phyloP scores from a whole-genome alignment of 257 asterid species.

The Solanum virginianum region DNA sequence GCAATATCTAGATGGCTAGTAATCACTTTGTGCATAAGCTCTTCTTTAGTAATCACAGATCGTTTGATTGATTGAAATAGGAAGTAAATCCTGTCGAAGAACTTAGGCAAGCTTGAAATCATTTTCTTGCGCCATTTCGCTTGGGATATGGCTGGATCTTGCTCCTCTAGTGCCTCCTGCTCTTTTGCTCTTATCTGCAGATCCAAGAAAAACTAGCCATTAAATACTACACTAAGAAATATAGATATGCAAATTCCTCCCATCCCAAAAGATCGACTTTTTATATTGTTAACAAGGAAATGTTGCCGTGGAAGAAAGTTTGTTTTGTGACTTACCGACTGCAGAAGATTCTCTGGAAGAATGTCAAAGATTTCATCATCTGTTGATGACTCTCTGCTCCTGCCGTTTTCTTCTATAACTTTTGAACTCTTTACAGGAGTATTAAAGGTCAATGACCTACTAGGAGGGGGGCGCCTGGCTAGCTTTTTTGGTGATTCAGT shows the following conservation, averaged over 20 bases:
- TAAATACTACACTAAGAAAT: neutral
- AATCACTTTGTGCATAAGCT: slow-evolving; percentile 42
- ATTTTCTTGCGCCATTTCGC: slow-evolving; percentile 56
- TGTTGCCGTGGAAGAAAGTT: neutral
- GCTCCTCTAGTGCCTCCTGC: slow-evolving; percentile 35
- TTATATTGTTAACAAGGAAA: neutral
- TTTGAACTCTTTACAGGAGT: slow-evolving; percentile 48
- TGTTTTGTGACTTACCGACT: slow-evolving; percentile 39
- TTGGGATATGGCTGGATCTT: slow-evolving; percentile 78
- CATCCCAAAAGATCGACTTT: neutral
- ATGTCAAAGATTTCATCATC: slow-evolving; percentile 31
- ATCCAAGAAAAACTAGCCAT: neutral
- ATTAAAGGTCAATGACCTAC: slow-evolving; percentile 60
- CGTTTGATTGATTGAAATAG: slow-evolving; percentile 55
- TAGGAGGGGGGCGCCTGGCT: slow-evolving; percentile 51
- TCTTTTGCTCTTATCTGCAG: slow-evolving; percentile 67
- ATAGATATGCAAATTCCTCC: neutral
- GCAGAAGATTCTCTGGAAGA: slow-evolving; percentile 45
- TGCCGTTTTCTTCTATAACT: slow-evolving; percentile 10
- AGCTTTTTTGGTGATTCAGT: slow-evolving; percentile 37
- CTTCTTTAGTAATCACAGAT: slow-evolving; percentile 58
- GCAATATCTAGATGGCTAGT: slow-evolving; percentile 30
- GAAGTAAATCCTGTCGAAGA: slow-evolving; percentile 51
- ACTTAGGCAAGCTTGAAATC: slow-evolving; percentile 59
- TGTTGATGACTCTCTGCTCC: slow-evolving; percentile 8